Conservation (phyloP, 371 early-diverging fungal genomes). For the Homolaphlyctis polyrhiza region DNA sequence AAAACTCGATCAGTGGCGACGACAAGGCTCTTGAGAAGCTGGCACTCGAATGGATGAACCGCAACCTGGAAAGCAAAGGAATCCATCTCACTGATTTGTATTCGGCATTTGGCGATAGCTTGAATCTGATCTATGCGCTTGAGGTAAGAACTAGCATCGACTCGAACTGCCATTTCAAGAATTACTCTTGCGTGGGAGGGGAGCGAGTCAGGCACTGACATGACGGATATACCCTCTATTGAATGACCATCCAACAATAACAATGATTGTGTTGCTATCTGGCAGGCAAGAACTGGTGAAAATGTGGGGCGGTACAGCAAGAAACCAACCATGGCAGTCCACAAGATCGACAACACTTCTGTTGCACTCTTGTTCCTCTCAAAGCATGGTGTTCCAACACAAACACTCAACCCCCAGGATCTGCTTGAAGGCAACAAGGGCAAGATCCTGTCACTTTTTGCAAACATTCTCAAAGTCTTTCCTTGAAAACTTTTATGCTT, state of each 20-base stretch:
- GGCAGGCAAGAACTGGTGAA: conserved; percentile 32
- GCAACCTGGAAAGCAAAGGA: conserved; percentile 25
- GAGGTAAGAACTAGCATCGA: conserved; percentile 35
- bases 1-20: conserved; percentile 35
- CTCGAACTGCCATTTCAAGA: conserved; percentile 45
- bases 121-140: conserved; percentile 42
- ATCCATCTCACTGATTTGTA: conserved; percentile 34
- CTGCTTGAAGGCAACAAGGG: conserved; percentile 37
- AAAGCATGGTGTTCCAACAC: conserved; percentile 30
- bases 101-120: conserved; percentile 26
- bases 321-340: conserved; percentile 38
- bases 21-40: conserved; percentile 44
- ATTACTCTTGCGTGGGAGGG: conserved; percentile 5
- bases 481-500: conserved; percentile 2
- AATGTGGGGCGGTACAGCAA: conserved; percentile 46
- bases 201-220: not conserved
- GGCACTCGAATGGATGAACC: conserved; percentile 45
- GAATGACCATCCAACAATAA: not conserved
- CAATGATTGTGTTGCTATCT: not conserved
- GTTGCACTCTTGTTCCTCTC: conserved; percentile 37
- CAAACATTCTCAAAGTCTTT: conserved; percentile 37
- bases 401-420: conserved; percentile 36
- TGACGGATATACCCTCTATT: not conserved
- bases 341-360: conserved; percentile 40
- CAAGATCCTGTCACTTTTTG: conserved; percentile 45